Percentiles rank a stretch among this genome's conserved stretches.
Evolutionary conservation across 768 basidiomycete species (phyloP).

Genomic region (Boletellus sp.): DNA sequence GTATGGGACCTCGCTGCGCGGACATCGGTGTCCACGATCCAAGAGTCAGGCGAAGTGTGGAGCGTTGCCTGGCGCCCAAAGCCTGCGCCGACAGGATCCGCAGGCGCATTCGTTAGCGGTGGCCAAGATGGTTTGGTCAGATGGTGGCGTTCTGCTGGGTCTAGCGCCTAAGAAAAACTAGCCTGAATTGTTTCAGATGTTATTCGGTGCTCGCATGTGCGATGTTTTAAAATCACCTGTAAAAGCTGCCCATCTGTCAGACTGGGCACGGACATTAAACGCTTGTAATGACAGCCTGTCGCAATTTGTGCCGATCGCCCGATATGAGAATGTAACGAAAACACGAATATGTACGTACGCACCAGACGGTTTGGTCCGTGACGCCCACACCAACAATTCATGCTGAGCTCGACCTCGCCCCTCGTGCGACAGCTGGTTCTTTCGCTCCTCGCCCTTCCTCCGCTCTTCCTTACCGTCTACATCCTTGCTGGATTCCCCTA

Average conservation of each 20-base stretch:
- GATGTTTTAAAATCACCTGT: too few relatives aligned
- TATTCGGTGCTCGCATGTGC: too few relatives aligned
- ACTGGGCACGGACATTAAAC: too few relatives aligned
- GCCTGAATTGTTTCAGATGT: too few relatives aligned
- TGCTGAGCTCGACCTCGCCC: slow-evolving; percentile 12
- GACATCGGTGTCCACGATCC: slow-evolving; percentile 69
- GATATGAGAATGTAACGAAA: background rate
- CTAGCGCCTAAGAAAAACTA: slow-evolving; percentile 25
- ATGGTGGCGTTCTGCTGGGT: slow-evolving; percentile 77
- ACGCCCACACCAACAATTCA: background rate
- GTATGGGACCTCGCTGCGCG: slow-evolving; percentile 83
- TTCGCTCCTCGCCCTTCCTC: slow-evolving; percentile 56
- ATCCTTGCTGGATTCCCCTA: slow-evolving; percentile 64
- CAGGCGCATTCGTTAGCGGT: slow-evolving; percentile 66
- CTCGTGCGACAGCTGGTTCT: slow-evolving; percentile 18
- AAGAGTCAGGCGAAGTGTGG: slow-evolving; percentile 83
- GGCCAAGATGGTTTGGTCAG: slow-evolving; percentile 71
- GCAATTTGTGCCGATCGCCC: background rate
- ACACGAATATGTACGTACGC: slow-evolving; percentile 2
- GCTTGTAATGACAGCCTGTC: too few relatives aligned
- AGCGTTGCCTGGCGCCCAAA: slow-evolving; percentile 75
- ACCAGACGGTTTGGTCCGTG: background rate
- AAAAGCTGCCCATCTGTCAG: too few relatives aligned
- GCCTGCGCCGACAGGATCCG: slow-evolving; percentile 48
- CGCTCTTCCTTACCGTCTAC: slow-evolving; percentile 57